Evolutionary conservation across 371 early-diverging fungal species (phyloP), one percentile per base, ranked within the genome.

Genomic region (Smittium culicis): DNA sequence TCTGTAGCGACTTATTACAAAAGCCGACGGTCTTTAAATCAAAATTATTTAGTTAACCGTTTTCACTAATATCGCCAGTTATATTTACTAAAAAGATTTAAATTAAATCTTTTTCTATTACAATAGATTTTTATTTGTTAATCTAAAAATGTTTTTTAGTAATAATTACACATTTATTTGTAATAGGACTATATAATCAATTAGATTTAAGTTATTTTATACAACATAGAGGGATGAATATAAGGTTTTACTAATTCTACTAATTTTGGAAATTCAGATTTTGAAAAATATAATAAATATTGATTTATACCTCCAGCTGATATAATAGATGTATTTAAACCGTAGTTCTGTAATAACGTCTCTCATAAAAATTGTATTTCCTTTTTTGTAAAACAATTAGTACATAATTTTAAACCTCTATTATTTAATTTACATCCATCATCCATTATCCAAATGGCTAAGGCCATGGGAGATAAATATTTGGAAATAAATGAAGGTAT

Each of bases 1-100:
- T 71, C 71, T 35, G 56, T 71, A 65, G 57, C 34, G 71, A 71
- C 65, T 71, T 59, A 71, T 68, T 68, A 71, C 68, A 54, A 63
- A 70, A 71, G 60, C 71, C 35, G 68, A 58, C 45, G 45, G 71
- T 35, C 68, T 68, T 71, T 30, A 61, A 71, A 69, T 65, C 68
- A 68, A 74, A 64, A 56, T 62, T 61, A 74, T 68, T 70, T 74
- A 61, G n/a, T 69, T 66, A 62, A 69, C 45, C 66, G 70, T 69
- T 69, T 65, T 69, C 67, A 67, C 63, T 67, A 71, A 27, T 34
- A 20, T 70, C 33, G 28, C 29, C 29, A 67, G 29, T 64, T 66
- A 61, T n/a, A n/a, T n/a, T n/a, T n/a, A n/a, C n/a, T n/a, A n/a
- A n/a, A n/a, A n/a, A n/a, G n/a, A n/a, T n/a, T 66, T 67, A 65